Conservation (phyloP, 1,284 basidiomycete genomes). For the Heliocybe sulcata region DNA sequence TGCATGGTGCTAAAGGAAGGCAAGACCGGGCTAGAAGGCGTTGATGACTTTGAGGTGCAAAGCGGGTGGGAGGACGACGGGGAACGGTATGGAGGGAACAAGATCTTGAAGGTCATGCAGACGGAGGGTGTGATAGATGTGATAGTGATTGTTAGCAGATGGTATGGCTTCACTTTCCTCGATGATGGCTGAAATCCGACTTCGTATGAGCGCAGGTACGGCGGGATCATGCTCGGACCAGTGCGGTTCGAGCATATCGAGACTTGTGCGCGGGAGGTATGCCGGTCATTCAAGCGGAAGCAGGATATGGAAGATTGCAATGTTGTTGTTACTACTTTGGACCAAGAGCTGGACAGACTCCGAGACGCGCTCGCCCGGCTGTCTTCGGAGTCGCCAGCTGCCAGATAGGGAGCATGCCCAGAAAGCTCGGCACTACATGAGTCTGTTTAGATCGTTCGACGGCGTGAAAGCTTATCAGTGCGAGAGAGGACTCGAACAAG, state of each 20-base stretch:
- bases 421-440: conserved; percentile 29
- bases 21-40: conserved; percentile 57
- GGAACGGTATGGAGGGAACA: conserved; percentile 60
- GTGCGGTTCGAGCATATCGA: conserved; percentile 76
- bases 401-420: neutral
- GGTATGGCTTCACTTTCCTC: conserved; percentile 29
- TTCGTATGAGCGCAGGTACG: conserved; percentile 46
- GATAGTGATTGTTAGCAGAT: conserved; percentile 69
- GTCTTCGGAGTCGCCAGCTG: neutral
- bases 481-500: conserved; percentile 12
- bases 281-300: conserved; percentile 52
- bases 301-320: conserved; percentile 60
- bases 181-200: neutral
- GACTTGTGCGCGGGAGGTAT: conserved; percentile 66
- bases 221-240: conserved; percentile 65
- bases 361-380: conserved; percentile 40
- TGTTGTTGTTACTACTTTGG: conserved; percentile 49
- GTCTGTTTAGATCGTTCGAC: conserved; percentile 15
- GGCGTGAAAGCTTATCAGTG: conserved; percentile 14
- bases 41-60: conserved; percentile 65
- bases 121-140: conserved; percentile 51
- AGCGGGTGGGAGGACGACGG: conserved; percentile 63
- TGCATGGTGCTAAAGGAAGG: conserved; percentile 67
- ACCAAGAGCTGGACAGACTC: conserved; percentile 49
- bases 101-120: conserved; percentile 65